These are phyloP conservation scores for Murraya paniculata DNA, from an alignment of 345 rosid genomes.

Conservation along the genomic window DNA sequence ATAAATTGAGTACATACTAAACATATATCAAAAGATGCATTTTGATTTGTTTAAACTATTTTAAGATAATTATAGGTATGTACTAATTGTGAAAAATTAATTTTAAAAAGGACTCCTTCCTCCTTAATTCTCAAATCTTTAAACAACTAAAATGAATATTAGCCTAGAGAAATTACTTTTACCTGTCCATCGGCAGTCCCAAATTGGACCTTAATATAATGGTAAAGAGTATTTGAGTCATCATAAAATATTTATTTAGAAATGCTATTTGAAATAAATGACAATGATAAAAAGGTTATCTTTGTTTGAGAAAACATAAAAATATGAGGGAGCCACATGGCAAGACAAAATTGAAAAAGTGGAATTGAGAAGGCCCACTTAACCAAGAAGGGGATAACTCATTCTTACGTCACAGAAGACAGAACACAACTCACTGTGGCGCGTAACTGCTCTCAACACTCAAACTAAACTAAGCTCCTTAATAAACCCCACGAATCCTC, in stretches of 20 bases:
- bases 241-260: too few relatives aligned
- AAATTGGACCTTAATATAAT: neutral
- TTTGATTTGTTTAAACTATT: too few relatives aligned
- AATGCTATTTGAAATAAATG: neutral
- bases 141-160: neutral
- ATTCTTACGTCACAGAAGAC: neutral
- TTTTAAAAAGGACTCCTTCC: too few relatives aligned
- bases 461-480: neutral
- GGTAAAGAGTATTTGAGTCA: too few relatives aligned
- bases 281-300: neutral
- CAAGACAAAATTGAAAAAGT: neutral
- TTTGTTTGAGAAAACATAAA: neutral
- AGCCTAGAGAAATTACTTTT: neutral
- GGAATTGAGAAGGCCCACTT: neutral
- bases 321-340: neutral
- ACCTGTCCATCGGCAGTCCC: neutral
- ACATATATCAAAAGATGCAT: neutral
- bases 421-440: conserved; percentile 18
- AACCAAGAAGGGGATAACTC: neutral
- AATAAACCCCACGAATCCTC: neutral
- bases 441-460: conserved; percentile 13
- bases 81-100: too few relatives aligned
- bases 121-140: too few relatives aligned
- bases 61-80: too few relatives aligned
- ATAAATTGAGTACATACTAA: too few relatives aligned